A percentile compares a stretch with the other conserved stretches of the same genome.
These are phyloP conservation scores for Umbelopsis sp. DNA, from an alignment of 192 early-diverging fungal genomes.

Conservation along the genomic window DNA sequence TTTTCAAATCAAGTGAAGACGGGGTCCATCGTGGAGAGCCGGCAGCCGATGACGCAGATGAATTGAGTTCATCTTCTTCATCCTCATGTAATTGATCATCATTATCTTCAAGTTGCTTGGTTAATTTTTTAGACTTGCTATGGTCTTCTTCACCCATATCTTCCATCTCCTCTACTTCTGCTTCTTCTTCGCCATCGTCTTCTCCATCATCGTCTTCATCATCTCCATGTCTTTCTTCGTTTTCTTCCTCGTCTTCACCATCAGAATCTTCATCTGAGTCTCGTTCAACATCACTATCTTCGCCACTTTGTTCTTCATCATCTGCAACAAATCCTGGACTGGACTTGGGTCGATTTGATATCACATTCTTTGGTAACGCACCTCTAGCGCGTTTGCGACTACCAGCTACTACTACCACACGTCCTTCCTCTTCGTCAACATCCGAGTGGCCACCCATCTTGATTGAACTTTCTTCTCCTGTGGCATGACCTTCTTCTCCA, in stretches of 20 bases:
- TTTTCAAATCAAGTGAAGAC: background rate
- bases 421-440: constrained; percentile 11
- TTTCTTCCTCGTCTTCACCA: background rate
- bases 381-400: constrained; percentile 22
- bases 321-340: constrained; percentile 10
- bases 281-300: background rate
- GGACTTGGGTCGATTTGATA: background rate
- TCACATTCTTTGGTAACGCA: background rate
- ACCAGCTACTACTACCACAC: constrained; percentile 17
- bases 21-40: constrained; percentile 16
- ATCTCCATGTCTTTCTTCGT: background rate
- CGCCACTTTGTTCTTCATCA: constrained; percentile 7
- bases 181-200: background rate
- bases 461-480: constrained; percentile 7
- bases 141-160: background rate
- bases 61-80: constrained; percentile 37
- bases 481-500: constrained; percentile 7
- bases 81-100: constrained; percentile 11
- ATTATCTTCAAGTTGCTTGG: background rate
- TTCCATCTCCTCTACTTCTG: constrained; percentile 1
- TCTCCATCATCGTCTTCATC: background rate
- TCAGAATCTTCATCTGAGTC: constrained; percentile 19
- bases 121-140: background rate
- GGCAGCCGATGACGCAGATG: constrained; percentile 23
- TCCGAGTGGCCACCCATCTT: constrained; percentile 6